Conservation (phyloP, 1,139 yeast genomes). For the Wickerhamomyces sp. region DNA sequence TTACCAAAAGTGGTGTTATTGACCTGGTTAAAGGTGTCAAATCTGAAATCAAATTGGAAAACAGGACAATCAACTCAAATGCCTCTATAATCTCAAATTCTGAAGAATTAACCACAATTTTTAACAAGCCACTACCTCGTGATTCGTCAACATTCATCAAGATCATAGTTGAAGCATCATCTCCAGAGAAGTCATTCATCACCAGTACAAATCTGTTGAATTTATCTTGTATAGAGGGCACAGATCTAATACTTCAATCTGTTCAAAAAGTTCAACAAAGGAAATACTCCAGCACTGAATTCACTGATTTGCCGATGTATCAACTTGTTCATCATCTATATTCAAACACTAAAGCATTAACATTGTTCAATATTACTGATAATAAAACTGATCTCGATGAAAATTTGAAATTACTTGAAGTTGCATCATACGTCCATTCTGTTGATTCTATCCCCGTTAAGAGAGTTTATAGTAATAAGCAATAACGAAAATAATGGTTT, state of each 20-base stretch:
- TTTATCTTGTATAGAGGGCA: slow-evolving; percentile 12
- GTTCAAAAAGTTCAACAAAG: slow-evolving; percentile 8
- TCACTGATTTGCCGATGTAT: slow-evolving; percentile 15
- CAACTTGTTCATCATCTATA: slow-evolving; percentile 22
- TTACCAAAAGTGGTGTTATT: slow-evolving; percentile 10
- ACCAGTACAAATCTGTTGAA: slow-evolving; percentile 11
- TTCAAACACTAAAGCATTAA: slow-evolving; percentile 26
- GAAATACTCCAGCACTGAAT: slow-evolving; percentile 12
- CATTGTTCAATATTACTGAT: slow-evolving; percentile 18
- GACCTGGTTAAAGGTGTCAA: slow-evolving; percentile 4
- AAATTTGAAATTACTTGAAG: slow-evolving; percentile 12
- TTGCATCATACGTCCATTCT: slow-evolving; percentile 19
- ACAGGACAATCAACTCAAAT: slow-evolving; percentile 6
- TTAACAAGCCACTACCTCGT: background rate
- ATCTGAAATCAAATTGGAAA: slow-evolving; percentile 9
- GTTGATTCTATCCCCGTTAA: slow-evolving; percentile 23
- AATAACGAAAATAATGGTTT: background rate
- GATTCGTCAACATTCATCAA: slow-evolving; percentile 14
- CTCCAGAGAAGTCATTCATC: slow-evolving; percentile 6
- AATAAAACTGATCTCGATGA: slow-evolving; percentile 6
- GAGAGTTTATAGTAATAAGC: slow-evolving; percentile 14
- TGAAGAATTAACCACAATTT: background rate
- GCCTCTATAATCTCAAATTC: background rate
- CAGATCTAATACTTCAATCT: slow-evolving; percentile 10
- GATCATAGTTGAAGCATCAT: slow-evolving; percentile 6